These are phyloP conservation scores for Aspergillus texensis DNA, from an alignment of 2,329 filamentous ascomycete species.

Conservation along the genomic window DNA sequence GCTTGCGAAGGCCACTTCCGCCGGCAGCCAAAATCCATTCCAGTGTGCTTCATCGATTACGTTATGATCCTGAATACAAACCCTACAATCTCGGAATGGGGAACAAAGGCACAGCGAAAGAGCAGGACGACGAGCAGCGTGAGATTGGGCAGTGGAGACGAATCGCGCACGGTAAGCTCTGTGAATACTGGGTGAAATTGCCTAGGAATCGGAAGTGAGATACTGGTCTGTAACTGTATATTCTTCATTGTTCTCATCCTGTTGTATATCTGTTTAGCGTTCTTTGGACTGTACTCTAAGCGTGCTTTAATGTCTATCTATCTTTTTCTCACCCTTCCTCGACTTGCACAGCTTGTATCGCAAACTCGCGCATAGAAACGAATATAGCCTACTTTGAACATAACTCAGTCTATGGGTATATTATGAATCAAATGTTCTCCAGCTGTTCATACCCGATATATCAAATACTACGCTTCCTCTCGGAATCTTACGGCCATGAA, in stretches of 20 bases:
- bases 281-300: neutral
- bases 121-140: slow-evolving; percentile 4
- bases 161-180: slow-evolving; percentile 7
- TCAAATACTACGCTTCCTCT: no score
- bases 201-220: neutral
- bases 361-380: no score
- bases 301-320: neutral
- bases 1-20: slow-evolving; percentile 18
- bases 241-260: neutral
- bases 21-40: slow-evolving; percentile 17
- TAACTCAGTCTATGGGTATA: no score
- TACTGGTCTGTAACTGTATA: neutral
- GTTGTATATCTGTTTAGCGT: neutral
- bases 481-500: no score
- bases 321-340: no score
- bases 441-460: no score
- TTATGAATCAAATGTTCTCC: no score
- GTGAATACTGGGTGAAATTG: slow-evolving; percentile 3
- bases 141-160: slow-evolving; percentile 14
- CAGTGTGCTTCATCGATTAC: slow-evolving; percentile 19
- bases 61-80: slow-evolving; percentile 16
- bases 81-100: slow-evolving; percentile 26
- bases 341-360: no score
- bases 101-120: slow-evolving; percentile 3
- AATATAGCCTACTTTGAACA: no score